These are phyloP conservation scores for Blastocystis sp. DNA, from an alignment of 352 stramenopile genomes.

Conservation along the genomic window DNA sequence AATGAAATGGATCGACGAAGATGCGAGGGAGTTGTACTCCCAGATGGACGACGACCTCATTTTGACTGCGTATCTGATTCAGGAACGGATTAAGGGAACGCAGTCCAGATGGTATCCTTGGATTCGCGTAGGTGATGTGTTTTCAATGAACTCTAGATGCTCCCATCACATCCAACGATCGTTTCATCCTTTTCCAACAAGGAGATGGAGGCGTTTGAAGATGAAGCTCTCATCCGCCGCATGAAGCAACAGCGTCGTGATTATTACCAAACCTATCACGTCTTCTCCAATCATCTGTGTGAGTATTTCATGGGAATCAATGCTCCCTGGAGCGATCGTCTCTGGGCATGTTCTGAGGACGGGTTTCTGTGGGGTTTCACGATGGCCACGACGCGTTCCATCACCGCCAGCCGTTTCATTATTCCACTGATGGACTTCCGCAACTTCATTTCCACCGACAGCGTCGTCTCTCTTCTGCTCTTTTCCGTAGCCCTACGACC, in stretches of 20 bases:
- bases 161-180: background rate
- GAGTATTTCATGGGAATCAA: background rate
- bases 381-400: background rate
- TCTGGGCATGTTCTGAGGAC: background rate
- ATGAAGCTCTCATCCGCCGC: background rate
- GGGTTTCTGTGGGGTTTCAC: slow-evolving; percentile 4
- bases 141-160: background rate
- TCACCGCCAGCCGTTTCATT: background rate
- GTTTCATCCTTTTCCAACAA: background rate
- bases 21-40: background rate
- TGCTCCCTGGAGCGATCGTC: background rate
- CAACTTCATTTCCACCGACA: slow-evolving; percentile 33
- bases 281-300: background rate
- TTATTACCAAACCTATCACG: background rate
- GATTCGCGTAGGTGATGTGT: background rate
- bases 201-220: background rate
- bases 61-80: background rate
- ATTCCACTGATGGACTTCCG: slow-evolving; percentile 27
- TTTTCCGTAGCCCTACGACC: background rate
- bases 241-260: background rate
- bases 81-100: background rate
- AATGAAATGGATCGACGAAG: background rate
- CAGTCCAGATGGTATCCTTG: background rate
- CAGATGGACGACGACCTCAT: slow-evolving; percentile 18
- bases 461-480: no score